phyloP scores from a whole-genome alignment of 1,284 basidiomycete genomes.

The Moniliophthora roreri region DNA sequence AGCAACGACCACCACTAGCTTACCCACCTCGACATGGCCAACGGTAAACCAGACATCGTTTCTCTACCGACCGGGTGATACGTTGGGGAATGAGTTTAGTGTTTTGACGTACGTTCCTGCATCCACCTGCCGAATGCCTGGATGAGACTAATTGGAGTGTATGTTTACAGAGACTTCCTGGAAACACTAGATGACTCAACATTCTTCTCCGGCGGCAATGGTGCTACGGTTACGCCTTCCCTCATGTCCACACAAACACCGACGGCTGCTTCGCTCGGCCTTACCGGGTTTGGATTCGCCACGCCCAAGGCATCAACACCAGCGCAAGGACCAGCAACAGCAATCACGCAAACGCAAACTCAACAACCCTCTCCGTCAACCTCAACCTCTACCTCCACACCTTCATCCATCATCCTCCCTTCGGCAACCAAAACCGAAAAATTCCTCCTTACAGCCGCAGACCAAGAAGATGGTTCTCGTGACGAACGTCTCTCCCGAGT shows the following conservation, averaged over 20 bases:
- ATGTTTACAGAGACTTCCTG: conserved; percentile 67
- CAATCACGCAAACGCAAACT: too few relatives aligned
- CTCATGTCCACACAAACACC: conserved; percentile 33
- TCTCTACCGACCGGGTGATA: conserved; percentile 70
- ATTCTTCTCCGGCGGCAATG: conserved; percentile 56
- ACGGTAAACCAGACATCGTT: conserved; percentile 44
- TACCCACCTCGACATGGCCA: too few relatives aligned
- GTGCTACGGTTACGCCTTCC: conserved; percentile 43
- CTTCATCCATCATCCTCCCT: conserved; percentile 57
- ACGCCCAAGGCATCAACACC: conserved; percentile 17
- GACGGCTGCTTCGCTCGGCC: conserved; percentile 28
- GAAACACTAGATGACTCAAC: conserved; percentile 74
- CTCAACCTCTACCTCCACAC: conserved; percentile 21
- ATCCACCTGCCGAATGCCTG: neutral
- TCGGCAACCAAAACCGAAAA: conserved; percentile 70
- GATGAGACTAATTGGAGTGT: neutral
- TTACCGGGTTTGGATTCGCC: conserved; percentile 28
- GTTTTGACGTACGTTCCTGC: conserved; percentile 64
- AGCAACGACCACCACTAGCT: too few relatives aligned
- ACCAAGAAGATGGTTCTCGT: conserved; percentile 89
- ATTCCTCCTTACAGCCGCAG: conserved; percentile 93
- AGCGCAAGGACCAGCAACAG: too few relatives aligned
- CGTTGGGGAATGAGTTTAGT: conserved; percentile 78
- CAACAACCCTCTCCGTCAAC: conserved; percentile 7
- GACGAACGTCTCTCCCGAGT: conserved; percentile 91